Conservation (phyloP, 2,329 filamentous ascomycete genomes). For the Calonectria pseudoreteaudii region DNA sequence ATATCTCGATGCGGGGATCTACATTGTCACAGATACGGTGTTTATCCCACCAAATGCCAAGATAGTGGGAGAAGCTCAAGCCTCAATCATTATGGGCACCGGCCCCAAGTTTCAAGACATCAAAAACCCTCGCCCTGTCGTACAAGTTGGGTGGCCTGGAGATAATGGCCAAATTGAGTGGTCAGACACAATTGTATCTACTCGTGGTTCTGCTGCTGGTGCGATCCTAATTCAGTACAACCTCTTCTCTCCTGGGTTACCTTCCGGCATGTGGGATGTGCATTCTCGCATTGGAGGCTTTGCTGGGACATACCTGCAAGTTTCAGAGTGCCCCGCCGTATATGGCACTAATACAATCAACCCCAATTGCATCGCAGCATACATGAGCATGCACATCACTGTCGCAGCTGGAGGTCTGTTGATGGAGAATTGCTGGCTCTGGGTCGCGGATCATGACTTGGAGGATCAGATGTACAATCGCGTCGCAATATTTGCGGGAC, state of each 20-base stretch:
- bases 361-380: conserved; percentile 54
- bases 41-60: conserved; percentile 60
- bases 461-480: conserved; percentile 61
- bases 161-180: conserved; percentile 76
- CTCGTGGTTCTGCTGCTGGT: conserved; percentile 73
- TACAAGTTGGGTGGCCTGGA: conserved; percentile 74
- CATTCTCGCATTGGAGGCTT: conserved; percentile 82
- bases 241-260: conserved; percentile 59
- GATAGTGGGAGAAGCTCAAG: conserved; percentile 71
- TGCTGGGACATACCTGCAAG: conserved; percentile 76
- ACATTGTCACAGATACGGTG: conserved; percentile 68
- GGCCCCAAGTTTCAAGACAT: conserved; percentile 68
- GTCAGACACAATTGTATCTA: conserved; percentile 78
- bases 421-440: conserved; percentile 60
- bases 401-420: conserved; percentile 51
- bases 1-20: conserved; percentile 72
- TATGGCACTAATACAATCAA: conserved; percentile 46
- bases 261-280: conserved; percentile 77
- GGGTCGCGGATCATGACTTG: conserved; percentile 66
- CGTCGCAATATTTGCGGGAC: conserved; percentile 64
- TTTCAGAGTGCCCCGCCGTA: conserved; percentile 72
- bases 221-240: conserved; percentile 82
- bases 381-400: conserved; percentile 58
- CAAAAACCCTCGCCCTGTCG: conserved; percentile 70
- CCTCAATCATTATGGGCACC: conserved; percentile 65